Conservation (phyloP, 495 filamentous ascomycete species). For the Pyrenula massariospora region DNA sequence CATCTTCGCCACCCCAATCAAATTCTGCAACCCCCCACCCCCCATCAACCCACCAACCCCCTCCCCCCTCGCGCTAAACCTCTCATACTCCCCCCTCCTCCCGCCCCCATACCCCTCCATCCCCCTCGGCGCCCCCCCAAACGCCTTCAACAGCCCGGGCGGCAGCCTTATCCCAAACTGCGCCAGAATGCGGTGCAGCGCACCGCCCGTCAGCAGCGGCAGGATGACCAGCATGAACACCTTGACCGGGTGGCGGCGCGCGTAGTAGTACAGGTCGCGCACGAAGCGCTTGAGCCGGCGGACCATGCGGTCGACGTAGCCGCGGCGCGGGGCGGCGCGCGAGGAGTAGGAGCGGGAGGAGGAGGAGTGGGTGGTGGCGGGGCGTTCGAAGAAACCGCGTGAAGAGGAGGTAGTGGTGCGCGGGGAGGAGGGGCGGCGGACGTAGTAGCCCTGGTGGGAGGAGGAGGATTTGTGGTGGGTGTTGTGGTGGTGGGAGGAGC, state of each 20-base stretch:
- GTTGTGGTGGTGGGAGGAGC: slow-evolving; percentile 2
- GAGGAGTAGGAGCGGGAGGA: slow-evolving; percentile 50
- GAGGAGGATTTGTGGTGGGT: slow-evolving; percentile 20
- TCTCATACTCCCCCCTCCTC: slow-evolving; percentile 7
- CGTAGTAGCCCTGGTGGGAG: slow-evolving; percentile 11
- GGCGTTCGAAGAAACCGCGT: slow-evolving; percentile 37
- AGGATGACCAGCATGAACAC: slow-evolving; percentile 76
- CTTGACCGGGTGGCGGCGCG: slow-evolving; percentile 67
- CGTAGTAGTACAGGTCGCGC: slow-evolving; percentile 63
- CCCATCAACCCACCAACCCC: background rate
- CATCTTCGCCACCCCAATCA: slow-evolving; percentile 53
- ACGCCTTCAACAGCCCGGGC: slow-evolving; percentile 40
- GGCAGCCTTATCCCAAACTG: slow-evolving; percentile 71
- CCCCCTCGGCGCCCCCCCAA: slow-evolving; percentile 32
- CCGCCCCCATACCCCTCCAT: slow-evolving; percentile 9
- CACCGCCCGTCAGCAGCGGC: slow-evolving; percentile 72
- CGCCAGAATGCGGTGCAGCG: slow-evolving; percentile 56
- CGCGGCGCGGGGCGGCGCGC: slow-evolving; percentile 57
- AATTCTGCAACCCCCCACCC: slow-evolving; percentile 24
- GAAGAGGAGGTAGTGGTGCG: slow-evolving; percentile 33
- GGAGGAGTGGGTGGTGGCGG: slow-evolving; percentile 40
- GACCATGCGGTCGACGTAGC: slow-evolving; percentile 59
- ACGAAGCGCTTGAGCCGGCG: slow-evolving; percentile 60
- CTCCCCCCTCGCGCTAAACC: background rate
- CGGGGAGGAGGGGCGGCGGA: slow-evolving; percentile 23